phyloP scores from a whole-genome alignment of 2,329 filamentous ascomycete species.

The Exophiala bonariae region DNA sequence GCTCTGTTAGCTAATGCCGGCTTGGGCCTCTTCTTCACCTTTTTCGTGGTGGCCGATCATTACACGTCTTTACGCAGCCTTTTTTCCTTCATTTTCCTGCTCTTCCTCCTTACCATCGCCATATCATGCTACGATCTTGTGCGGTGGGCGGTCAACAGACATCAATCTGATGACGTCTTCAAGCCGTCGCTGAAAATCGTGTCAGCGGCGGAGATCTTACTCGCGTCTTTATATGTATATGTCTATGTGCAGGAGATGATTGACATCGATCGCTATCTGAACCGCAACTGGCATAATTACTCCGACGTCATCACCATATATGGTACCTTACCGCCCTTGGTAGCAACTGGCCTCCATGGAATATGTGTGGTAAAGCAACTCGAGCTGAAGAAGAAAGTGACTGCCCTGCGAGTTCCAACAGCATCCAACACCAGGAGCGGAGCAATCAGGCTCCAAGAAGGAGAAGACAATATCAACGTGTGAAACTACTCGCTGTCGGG shows the following conservation, averaged over 20 bases:
- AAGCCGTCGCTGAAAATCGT: background rate
- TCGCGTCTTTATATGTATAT: background rate
- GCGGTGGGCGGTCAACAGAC: background rate
- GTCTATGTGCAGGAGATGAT: background rate
- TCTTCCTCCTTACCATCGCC: background rate
- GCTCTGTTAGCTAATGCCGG: background rate
- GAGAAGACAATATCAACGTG: no score
- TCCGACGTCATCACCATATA: background rate
- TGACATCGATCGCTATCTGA: background rate
- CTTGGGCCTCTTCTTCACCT: background rate
- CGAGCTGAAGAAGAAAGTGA: no score
- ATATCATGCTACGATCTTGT: background rate
- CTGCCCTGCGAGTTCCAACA: no score
- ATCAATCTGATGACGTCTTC: background rate
- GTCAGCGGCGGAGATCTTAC: background rate
- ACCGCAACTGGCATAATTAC: background rate
- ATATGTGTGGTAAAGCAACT: no score
- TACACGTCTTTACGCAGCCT: background rate
- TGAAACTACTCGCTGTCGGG: no score
- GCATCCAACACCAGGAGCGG: no score
- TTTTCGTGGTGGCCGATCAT: background rate
- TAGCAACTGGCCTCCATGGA: no score
- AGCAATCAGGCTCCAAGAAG: no score
- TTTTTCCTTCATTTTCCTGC: background rate
- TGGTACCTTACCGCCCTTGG: no score